phyloP scores from a whole-genome alignment of 306 rosid species.

The Delonix regia region DNA sequence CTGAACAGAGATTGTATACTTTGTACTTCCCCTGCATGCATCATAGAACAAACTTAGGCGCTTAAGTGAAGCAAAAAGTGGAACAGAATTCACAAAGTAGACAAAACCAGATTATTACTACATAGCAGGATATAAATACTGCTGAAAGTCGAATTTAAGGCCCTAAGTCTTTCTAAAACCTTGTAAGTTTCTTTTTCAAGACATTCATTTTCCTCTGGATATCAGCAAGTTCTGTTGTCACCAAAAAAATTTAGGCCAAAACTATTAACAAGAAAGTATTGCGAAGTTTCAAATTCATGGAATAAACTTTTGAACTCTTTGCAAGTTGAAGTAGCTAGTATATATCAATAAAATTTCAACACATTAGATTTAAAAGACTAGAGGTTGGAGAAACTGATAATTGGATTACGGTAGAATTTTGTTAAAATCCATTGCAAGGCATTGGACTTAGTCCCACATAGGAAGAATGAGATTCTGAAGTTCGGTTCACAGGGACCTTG shows the following conservation, averaged over 20 bases:
- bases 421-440: no score
- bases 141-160: neutral
- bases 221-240: neutral
- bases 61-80: neutral
- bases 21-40: conserved; percentile 82
- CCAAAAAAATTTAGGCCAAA: neutral
- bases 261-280: neutral
- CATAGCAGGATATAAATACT: neutral
- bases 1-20: conserved; percentile 96
- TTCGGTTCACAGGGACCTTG: no score
- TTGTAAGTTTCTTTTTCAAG: neutral
- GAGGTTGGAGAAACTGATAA: neutral
- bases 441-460: no score
- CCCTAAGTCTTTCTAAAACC: no score
- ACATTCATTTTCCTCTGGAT: neutral
- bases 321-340: neutral
- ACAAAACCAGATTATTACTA: neutral
- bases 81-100: neutral
- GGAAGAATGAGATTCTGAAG: no score
- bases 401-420: neutral
- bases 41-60: neutral
- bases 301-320: neutral
- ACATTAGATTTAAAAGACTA: neutral
- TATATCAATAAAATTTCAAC: neutral
- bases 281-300: neutral